phyloP scores from a whole-genome alignment of 192 early-diverging fungal genomes.

The Diversispora eburnea region DNA sequence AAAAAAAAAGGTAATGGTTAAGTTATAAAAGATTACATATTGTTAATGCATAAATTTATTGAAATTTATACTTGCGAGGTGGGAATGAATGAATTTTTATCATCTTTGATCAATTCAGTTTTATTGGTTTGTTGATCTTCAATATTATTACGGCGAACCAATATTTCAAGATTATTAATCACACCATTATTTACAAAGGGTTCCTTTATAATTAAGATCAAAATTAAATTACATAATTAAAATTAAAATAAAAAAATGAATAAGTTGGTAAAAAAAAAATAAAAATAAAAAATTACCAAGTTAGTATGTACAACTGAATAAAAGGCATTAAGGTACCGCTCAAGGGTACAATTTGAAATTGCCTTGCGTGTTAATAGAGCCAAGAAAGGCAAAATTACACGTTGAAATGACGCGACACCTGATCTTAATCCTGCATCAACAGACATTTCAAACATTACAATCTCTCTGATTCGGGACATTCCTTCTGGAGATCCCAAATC shows the following conservation, averaged over 20 bases:
- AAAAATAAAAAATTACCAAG: not conserved
- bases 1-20: not conserved
- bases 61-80: slow-evolving; percentile 11
- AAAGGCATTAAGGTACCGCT: slow-evolving; percentile 30
- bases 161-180: slow-evolving; percentile 15
- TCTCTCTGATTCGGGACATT: slow-evolving; percentile 25
- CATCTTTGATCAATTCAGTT: not conserved
- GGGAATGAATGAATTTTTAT: slow-evolving; percentile 17
- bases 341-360: slow-evolving; percentile 36
- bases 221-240: not conserved
- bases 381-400: slow-evolving; percentile 37
- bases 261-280: not conserved
- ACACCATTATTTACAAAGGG: slow-evolving; percentile 22
- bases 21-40: not conserved
- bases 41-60: not conserved
- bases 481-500: slow-evolving; percentile 25
- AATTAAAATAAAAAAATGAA: not conserved
- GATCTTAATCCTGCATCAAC: slow-evolving; percentile 26
- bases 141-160: slow-evolving; percentile 31
- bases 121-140: not conserved
- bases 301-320: slow-evolving; percentile 35
- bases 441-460: slow-evolving; percentile 31
- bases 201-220: slow-evolving; percentile 27
- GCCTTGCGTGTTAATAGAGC: slow-evolving; percentile 37
- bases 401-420: slow-evolving; percentile 34